Evolutionary conservation across 257 asterid species (phyloP), one percentile per base, ranked within the genome.

Genomic region (Asclepias syriaca): DNA sequence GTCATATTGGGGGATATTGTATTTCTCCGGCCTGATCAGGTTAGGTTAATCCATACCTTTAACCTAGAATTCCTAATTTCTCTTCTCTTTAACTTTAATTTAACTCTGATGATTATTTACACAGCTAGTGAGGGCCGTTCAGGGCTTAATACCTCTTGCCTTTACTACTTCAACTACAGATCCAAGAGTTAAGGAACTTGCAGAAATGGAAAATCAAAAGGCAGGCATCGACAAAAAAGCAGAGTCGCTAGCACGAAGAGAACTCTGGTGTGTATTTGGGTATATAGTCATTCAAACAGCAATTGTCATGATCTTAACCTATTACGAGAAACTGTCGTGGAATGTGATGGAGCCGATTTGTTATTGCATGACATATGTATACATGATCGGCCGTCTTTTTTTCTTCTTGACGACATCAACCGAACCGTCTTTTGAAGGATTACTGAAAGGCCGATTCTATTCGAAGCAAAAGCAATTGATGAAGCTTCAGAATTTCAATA

Each of bases 71-170:
- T 34, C 39, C 39, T 43, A 6, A 43, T 43, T 43, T 43, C 48
- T 43, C 48, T 43, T 8, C 48, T 8, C 48, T 11, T 11, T 43
- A 5, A 39, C 9, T 4, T 40, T 39, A 39, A 7, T 39, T 40
- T 40, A 40, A 6, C 45, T 8, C 45, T 40, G 6, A 40, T 40
- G 45, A 40, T 40, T 40, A 40, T 40, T 40, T 40, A 5, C 13
- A 79, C 96, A 92, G 98, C 91, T 92, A 68, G 86, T 90, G 87
- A 88, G 88, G 83, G 94, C 93, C 77, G 84, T 92, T 68, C 85
- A 78, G 74, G 85, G 88, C 77, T 75, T 92, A 78, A 81, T 90
- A 53, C 88, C 89, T 8, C 56, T 67, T 27, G 76, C 84, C 8
- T 59, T 75, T 57, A 70, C 81, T 18, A 50, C 71, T 53, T 74